These are phyloP conservation scores for Marasmius oreades DNA, from an alignment of 1,284 basidiomycete species.

Conservation along the genomic window DNA sequence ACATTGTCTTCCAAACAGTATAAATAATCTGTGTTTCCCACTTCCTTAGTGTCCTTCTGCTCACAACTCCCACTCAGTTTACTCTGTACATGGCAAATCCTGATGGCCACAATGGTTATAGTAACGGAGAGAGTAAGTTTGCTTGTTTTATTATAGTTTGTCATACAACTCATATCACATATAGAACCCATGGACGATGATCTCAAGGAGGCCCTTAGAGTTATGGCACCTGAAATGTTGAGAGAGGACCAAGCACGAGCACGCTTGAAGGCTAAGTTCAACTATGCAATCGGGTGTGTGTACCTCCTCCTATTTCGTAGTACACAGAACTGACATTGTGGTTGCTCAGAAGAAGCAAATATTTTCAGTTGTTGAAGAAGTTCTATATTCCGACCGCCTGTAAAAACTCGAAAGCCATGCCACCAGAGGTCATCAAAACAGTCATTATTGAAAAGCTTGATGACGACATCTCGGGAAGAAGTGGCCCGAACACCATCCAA, in stretches of 20 bases:
- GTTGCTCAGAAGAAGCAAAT: not conserved
- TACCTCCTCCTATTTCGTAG: not conserved
- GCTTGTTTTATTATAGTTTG: not conserved
- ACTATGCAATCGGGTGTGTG: not conserved
- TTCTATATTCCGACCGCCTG: not conserved
- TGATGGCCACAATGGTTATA: not conserved
- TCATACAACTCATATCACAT: not conserved
- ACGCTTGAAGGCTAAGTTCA: not conserved
- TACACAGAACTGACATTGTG: not conserved
- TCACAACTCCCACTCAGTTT: too few relatives aligned
- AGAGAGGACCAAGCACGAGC: not conserved
- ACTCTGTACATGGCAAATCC: not conserved
- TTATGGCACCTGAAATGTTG: not conserved
- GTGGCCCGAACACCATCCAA: constrained; percentile 16
- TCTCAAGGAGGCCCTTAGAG: not conserved
- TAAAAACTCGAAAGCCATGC: not conserved
- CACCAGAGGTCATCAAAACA: not conserved
- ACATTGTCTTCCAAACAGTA: too few relatives aligned
- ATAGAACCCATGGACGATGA: not conserved
- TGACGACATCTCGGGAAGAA: constrained; percentile 11
- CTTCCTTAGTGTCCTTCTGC: too few relatives aligned
- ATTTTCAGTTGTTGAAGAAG: not conserved
- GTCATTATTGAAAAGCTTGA: constrained; percentile 11
- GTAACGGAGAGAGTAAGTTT: not conserved
- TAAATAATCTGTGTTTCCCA: too few relatives aligned